phyloP scores from a whole-genome alignment of 2,329 filamentous ascomycete species.

The Diaporthe sp. region DNA sequence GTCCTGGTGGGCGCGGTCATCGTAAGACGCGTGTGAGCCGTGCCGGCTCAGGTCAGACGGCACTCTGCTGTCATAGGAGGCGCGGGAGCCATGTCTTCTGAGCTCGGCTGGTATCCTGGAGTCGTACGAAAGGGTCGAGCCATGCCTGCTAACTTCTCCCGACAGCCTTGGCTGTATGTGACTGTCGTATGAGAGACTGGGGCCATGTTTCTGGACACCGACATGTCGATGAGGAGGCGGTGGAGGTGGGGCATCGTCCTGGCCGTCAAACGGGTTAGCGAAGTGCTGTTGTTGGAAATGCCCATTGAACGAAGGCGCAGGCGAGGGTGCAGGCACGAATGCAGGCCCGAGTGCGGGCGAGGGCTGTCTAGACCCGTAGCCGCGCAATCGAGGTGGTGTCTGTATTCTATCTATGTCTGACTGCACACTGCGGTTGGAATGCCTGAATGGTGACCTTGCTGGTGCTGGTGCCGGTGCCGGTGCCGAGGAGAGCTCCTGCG shows the following conservation, averaged over 20 bases:
- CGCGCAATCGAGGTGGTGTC: slow-evolving; percentile 44
- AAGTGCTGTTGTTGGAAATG: slow-evolving; percentile 37
- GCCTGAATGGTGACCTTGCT: slow-evolving; percentile 8
- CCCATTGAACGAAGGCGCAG: slow-evolving; percentile 48
- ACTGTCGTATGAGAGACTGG: slow-evolving; percentile 37
- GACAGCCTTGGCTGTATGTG: slow-evolving; percentile 31
- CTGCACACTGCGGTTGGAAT: slow-evolving; percentile 35
- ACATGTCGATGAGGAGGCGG: slow-evolving; percentile 84
- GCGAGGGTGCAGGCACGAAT: slow-evolving; percentile 43
- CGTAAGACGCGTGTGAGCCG: slow-evolving; percentile 36
- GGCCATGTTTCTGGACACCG: slow-evolving; percentile 33
- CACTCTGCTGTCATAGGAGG: slow-evolving; percentile 43
- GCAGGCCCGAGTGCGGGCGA: slow-evolving; percentile 45
- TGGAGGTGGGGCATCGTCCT: slow-evolving; percentile 78
- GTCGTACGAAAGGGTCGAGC: slow-evolving; percentile 34
- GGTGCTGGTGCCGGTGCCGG: background rate
- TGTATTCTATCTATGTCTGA: slow-evolving; percentile 43
- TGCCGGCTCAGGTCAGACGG: slow-evolving; percentile 30
- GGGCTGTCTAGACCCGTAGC: slow-evolving; percentile 47
- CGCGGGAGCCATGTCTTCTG: slow-evolving; percentile 44
- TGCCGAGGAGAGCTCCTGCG: slow-evolving; percentile 45
- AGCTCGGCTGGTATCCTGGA: slow-evolving; percentile 31
- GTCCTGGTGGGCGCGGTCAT: slow-evolving; percentile 31
- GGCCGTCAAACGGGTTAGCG: slow-evolving; percentile 45
- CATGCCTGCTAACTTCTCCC: slow-evolving; percentile 33